Evolutionary conservation across 805 yeast genomes (phyloP).

Genomic region (Lachancea waltii): DNA sequence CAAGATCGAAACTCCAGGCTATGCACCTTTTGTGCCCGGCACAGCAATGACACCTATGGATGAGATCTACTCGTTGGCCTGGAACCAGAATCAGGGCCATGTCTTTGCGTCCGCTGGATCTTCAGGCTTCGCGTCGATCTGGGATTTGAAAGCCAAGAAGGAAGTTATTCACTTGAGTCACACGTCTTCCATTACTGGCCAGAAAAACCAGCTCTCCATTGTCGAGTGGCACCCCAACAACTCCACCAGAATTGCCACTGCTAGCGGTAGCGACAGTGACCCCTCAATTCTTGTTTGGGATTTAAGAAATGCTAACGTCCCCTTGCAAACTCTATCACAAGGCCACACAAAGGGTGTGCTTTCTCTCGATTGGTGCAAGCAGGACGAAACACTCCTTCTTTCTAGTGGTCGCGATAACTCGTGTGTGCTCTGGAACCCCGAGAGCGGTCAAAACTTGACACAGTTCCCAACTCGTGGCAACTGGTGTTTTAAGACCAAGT

Average conservation of each 20-base stretch:
- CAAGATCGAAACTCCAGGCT: slow-evolving; percentile 36
- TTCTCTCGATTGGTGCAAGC: slow-evolving; percentile 88
- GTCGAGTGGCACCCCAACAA: slow-evolving; percentile 94
- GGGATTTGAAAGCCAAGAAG: slow-evolving; percentile 85
- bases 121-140: slow-evolving; percentile 80
- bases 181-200: slow-evolving; percentile 42
- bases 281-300: slow-evolving; percentile 91
- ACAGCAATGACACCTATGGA: slow-evolving; percentile 73
- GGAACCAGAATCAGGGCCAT: slow-evolving; percentile 81
- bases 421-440: slow-evolving; percentile 87
- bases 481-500: slow-evolving; percentile 87
- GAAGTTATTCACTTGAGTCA: slow-evolving; percentile 84
- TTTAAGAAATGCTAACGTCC: slow-evolving; percentile 87
- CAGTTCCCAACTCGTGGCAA: slow-evolving; percentile 88
- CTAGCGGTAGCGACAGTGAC: slow-evolving; percentile 70
- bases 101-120: slow-evolving; percentile 87
- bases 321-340: slow-evolving; percentile 53
- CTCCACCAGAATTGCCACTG: slow-evolving; percentile 82
- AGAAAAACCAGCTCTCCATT: slow-evolving; percentile 63
- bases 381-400: slow-evolving; percentile 69
- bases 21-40: slow-evolving; percentile 57
- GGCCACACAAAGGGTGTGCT: slow-evolving; percentile 88
- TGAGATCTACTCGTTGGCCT: slow-evolving; percentile 72
- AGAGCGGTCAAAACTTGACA: slow-evolving; percentile 62
- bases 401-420: slow-evolving; percentile 93